Percentiles rank a stretch among this genome's conserved stretches.
Evolutionary conservation across 768 basidiomycete species (phyloP).

Genomic region (Pleurotus citrinopileatus): DNA sequence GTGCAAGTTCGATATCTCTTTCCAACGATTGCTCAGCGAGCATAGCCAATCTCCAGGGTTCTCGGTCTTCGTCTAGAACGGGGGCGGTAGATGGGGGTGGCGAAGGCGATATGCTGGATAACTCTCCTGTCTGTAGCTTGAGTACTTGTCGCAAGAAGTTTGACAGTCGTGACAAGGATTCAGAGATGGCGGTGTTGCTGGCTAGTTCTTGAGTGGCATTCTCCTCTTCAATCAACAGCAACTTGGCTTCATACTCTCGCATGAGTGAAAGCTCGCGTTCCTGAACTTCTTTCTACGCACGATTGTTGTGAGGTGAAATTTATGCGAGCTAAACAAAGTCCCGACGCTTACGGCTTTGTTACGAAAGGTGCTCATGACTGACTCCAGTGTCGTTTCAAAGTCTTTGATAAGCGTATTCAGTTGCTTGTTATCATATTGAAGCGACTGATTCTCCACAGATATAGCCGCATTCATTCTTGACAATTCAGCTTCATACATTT

Average conservation of each 20-base stretch:
- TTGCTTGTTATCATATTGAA: slow-evolving; percentile 96
- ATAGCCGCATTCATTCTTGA: slow-evolving; percentile 86
- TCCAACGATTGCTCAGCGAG: slow-evolving; percentile 77
- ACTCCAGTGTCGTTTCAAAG: slow-evolving; percentile 96
- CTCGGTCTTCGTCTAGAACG: slow-evolving; percentile 29
- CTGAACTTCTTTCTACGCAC: slow-evolving; percentile 80
- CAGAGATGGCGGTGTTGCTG: slow-evolving; percentile 62
- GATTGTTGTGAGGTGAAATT: neutral
- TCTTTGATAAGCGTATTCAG: slow-evolving; percentile 88
- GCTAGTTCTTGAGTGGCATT: slow-evolving; percentile 55
- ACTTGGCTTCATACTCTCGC: slow-evolving; percentile 84
- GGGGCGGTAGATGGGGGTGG: slow-evolving; percentile 9
- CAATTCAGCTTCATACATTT: slow-evolving; percentile 86
- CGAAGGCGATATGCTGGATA: slow-evolving; percentile 26
- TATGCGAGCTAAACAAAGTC: slow-evolving; percentile 9
- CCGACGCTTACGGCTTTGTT: slow-evolving; percentile 75
- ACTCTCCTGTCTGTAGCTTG: slow-evolving; percentile 69
- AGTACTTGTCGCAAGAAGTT: slow-evolving; percentile 66
- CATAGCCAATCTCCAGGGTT: slow-evolving; percentile 33
- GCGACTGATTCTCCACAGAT: slow-evolving; percentile 73
- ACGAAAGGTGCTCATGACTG: slow-evolving; percentile 88
- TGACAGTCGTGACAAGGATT: slow-evolving; percentile 69
- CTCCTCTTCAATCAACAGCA: slow-evolving; percentile 75
- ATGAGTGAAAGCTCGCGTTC: slow-evolving; percentile 87
- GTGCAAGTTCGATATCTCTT: slow-evolving; percentile 85